phyloP scores from a whole-genome alignment of 345 rosid species.

The Arabidopsis arenosa region DNA sequence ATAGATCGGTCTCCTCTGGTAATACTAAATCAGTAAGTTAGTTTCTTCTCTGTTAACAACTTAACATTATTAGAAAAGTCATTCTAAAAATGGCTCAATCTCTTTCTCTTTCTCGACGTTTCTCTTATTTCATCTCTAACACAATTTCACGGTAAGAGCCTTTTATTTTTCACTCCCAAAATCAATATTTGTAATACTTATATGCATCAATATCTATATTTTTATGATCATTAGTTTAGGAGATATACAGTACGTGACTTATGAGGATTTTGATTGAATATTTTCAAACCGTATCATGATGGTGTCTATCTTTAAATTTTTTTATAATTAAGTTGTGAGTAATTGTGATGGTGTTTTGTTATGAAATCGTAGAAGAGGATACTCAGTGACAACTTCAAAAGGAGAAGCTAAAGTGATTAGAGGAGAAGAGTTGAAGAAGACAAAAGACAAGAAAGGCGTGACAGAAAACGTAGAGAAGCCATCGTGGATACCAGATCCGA shows the following conservation, averaged over 20 bases:
- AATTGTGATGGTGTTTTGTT: not conserved
- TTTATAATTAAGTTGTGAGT: not conserved
- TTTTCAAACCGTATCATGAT: not conserved
- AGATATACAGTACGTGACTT: not conserved
- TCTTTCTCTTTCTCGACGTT: slow-evolving; percentile 5
- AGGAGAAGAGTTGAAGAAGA: slow-evolving; percentile 9
- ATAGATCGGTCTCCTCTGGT: not conserved
- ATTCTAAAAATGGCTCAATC: not conserved
- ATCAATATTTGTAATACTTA: too few species aligned
- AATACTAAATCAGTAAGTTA: not conserved
- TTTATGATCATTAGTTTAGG: not conserved
- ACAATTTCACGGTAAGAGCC: slow-evolving; percentile 7
- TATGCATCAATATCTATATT: not conserved
- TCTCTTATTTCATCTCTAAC: slow-evolving; percentile 12
- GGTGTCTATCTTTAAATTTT: not conserved
- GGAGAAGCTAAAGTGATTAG: not conserved
- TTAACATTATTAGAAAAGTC: not conserved
- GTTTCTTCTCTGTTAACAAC: not conserved
- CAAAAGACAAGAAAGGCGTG: not conserved
- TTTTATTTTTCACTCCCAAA: not conserved
- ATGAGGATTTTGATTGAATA: not conserved
- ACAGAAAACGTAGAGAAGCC: not conserved
- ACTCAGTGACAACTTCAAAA: not conserved
- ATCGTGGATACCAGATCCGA: slow-evolving; percentile 18
- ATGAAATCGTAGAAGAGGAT: slow-evolving; percentile 24